A percentile compares a stretch with the other conserved stretches of the same genome.
Evolutionary conservation across 2,329 filamentous ascomycete species (phyloP).

Genomic region (Cadophora luteo-olivacea): DNA sequence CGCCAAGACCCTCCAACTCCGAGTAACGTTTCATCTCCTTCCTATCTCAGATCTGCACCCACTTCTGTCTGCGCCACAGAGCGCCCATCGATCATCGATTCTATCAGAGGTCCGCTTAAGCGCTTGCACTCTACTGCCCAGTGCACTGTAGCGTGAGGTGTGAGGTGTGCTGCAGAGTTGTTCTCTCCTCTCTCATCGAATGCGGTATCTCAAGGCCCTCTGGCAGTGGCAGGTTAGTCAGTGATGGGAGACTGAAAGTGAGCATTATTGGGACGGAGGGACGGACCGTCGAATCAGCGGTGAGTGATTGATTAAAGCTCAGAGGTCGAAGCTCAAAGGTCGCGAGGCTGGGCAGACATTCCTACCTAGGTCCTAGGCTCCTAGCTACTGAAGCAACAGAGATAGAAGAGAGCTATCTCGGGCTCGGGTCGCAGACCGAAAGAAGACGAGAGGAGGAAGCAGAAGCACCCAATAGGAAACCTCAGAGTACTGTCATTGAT

Average conservation of each 20-base stretch:
- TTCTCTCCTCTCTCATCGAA: too few species aligned
- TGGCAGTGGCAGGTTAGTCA: too few species aligned
- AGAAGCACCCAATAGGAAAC: neutral
- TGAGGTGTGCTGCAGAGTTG: too few species aligned
- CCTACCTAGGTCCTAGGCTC: too few species aligned
- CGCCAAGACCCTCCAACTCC: constrained; percentile 1
- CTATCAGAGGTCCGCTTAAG: neutral
- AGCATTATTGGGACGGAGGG: neutral
- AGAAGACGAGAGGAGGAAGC: neutral
- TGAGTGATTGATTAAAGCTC: neutral
- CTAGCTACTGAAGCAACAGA: too few species aligned
- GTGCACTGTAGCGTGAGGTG: too few species aligned
- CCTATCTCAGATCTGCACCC: constrained; percentile 2
- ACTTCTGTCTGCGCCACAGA: neutral
- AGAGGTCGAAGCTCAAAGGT: neutral
- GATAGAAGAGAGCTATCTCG: too few species aligned
- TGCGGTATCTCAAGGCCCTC: too few species aligned
- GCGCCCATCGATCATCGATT: too few species aligned
- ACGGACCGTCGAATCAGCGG: neutral
- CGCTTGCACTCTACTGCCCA: too few species aligned
- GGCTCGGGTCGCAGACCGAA: too few species aligned
- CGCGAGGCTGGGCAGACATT: neutral
- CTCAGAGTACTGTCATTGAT: neutral
- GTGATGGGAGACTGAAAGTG: neutral
- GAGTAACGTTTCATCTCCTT: constrained; percentile 30